Evolutionary conservation across 805 yeast genomes (phyloP).

Genomic region (Cyberlindnera saturnus): DNA sequence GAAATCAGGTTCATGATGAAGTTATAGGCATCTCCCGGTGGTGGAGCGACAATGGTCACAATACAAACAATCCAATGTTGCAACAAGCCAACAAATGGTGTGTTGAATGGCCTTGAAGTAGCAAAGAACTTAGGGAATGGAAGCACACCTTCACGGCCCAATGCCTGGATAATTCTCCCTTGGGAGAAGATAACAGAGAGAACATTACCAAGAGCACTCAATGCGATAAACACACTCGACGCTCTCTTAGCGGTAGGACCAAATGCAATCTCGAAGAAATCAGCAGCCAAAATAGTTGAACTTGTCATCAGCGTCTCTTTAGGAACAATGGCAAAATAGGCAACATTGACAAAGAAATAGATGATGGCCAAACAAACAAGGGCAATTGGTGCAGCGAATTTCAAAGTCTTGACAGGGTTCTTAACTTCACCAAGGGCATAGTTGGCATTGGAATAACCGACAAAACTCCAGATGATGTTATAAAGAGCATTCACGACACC

Average conservation of each 20-base stretch:
- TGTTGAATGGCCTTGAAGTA: slow-evolving; percentile 60
- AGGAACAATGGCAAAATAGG: slow-evolving; percentile 80
- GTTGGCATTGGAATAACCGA: slow-evolving; percentile 79
- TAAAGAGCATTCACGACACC: slow-evolving; percentile 72
- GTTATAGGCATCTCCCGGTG: slow-evolving; percentile 85
- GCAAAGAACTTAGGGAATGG: slow-evolving; percentile 74
- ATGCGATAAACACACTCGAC: slow-evolving; percentile 72
- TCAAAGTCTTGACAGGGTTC: slow-evolving; percentile 65
- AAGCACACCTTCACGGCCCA: slow-evolving; percentile 76
- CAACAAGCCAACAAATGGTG: slow-evolving; percentile 68
- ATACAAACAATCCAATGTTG: slow-evolving; percentile 76
- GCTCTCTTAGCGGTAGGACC: slow-evolving; percentile 66
- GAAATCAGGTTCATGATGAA: slow-evolving; percentile 74
- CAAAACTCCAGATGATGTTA: slow-evolving; percentile 79
- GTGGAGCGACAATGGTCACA: slow-evolving; percentile 70
- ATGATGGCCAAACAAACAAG: slow-evolving; percentile 53
- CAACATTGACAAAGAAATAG: slow-evolving; percentile 71
- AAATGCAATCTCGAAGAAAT: slow-evolving; percentile 67
- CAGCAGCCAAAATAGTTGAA: slow-evolving; percentile 69
- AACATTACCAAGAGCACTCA: slow-evolving; percentile 79
- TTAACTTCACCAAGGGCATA: slow-evolving; percentile 77
- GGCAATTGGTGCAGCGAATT: slow-evolving; percentile 71
- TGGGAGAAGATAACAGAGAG: slow-evolving; percentile 76
- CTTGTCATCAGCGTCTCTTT: slow-evolving; percentile 51
- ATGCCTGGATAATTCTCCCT: slow-evolving; percentile 73